Evolutionary conservation across 208 protist genomes (phyloP), one percentile per base, ranked within the genome.

Genomic region (Wallacemonas sp.): DNA sequence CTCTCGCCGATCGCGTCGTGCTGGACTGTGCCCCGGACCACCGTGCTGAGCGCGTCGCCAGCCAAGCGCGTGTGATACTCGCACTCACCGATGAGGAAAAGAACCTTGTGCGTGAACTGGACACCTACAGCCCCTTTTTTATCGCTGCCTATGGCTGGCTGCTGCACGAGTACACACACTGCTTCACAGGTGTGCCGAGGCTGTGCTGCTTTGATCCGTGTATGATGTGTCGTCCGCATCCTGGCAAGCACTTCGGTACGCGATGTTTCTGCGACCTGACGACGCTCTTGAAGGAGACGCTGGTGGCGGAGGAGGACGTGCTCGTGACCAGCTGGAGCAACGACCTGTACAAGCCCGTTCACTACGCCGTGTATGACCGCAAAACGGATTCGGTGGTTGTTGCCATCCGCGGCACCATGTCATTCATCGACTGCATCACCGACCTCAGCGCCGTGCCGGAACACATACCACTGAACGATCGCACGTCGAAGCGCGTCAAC

Each of bases 351-450:
- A 53, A 80, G 46, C 87, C 91, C 2, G 87, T 92, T 17, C 81
- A 93, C 73, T 94, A 87, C 71, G 86, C 84, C 39, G 85, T 77
- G 36, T 75, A 86, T 36, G 85, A 93, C 61, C 58, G 68, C 41
- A 30, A 10, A 15, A 88, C 54, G 6, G 73, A 93, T 55, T 32
- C 80, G 19, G 29, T 96, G 10, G 59, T 96, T 30, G 66, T 96
- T n/a, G 79, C 81, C 0, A 87, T 96, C 45, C 83, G 91, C 22
- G 91, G 91, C 48, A 96, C 88, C 62, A 88, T 94, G 85, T 93
- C 87, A 10, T 66, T 96, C 36, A 68, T 71, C 5, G 91, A 96
- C 62, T 91, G 83, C 42, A 44, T 94, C 33, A 96, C 91, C 17
- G 91, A 96, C 60, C 68, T 94, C 22, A 65, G 78, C 0, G 81